A percentile compares a stretch with the other conserved stretches of the same genome.
phyloP scores from a whole-genome alignment of 352 stramenopile genomes.

The Chrysophaeum taylorii region DNA sequence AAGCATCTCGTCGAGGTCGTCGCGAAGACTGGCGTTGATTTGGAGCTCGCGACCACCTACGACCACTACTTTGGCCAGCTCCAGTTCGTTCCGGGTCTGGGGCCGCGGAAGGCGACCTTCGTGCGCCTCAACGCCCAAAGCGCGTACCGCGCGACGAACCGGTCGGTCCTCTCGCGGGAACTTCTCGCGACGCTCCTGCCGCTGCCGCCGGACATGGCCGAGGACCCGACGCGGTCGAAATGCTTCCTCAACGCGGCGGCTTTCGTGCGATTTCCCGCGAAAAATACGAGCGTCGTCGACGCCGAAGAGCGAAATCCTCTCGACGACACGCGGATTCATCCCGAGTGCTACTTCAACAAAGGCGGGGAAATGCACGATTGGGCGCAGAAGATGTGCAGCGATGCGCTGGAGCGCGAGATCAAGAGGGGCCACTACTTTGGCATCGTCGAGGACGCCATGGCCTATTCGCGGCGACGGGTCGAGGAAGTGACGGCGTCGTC shows the following conservation, averaged over 20 bases:
- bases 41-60: constrained; percentile 47
- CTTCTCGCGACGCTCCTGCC: background rate
- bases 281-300: constrained; percentile 40
- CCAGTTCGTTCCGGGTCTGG: constrained; percentile 60
- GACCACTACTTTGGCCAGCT: constrained; percentile 51
- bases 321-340: constrained; percentile 57
- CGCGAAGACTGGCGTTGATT: constrained; percentile 48
- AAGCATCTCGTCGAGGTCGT: constrained; percentile 47
- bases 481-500: constrained; percentile 43
- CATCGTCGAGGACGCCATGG: constrained; percentile 43
- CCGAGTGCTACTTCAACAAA: constrained; percentile 44
- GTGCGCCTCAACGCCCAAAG: constrained; percentile 40
- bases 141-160: constrained; percentile 35
- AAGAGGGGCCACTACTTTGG: constrained; percentile 14
- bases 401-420: constrained; percentile 45
- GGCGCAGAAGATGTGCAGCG: constrained; percentile 53
- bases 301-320: constrained; percentile 48
- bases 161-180: constrained; percentile 30
- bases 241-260: constrained; percentile 61
- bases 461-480: constrained; percentile 47
- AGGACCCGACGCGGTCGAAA: constrained; percentile 38
- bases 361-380: constrained; percentile 35
- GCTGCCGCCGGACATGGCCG: constrained; percentile 26
- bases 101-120: constrained; percentile 56
- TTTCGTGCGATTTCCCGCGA: constrained; percentile 47